These are phyloP conservation scores for Dorcoceras hygrometricum DNA, from an alignment of 257 asterid genomes.

Conservation along the genomic window DNA sequence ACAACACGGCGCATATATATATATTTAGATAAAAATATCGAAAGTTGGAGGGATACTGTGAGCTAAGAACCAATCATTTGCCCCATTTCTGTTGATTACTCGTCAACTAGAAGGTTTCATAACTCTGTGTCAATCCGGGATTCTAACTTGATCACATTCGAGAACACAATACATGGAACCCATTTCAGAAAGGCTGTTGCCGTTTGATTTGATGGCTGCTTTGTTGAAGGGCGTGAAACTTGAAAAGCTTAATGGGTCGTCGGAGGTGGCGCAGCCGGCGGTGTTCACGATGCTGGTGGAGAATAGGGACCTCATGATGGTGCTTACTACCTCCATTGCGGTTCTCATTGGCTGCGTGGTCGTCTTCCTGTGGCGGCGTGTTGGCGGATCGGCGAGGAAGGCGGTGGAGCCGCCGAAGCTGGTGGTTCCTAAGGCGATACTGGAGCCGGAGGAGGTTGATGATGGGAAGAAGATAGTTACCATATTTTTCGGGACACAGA, in stretches of 20 bases:
- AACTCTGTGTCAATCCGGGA: slow-evolving; percentile 10
- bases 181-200: slow-evolving; percentile 57
- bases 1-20: neutral
- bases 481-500: slow-evolving; percentile 90
- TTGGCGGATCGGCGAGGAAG: slow-evolving; percentile 49
- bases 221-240: slow-evolving; percentile 51
- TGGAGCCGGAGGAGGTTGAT: slow-evolving; percentile 66
- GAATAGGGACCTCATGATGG: slow-evolving; percentile 65
- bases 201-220: slow-evolving; percentile 64
- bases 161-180: slow-evolving; percentile 41
- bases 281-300: slow-evolving; percentile 57
- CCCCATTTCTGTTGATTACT: neutral
- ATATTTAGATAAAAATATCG: neutral
- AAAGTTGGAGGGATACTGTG: slow-evolving; percentile 24
- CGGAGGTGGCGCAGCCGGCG: slow-evolving; percentile 38
- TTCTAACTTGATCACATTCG: slow-evolving; percentile 18
- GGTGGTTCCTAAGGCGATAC: slow-evolving; percentile 39
- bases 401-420: slow-evolving; percentile 46
- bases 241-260: slow-evolving; percentile 44
- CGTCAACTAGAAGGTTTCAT: neutral
- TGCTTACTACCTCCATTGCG: slow-evolving; percentile 73
- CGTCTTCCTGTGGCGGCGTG: slow-evolving; percentile 63
- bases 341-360: slow-evolving; percentile 74
- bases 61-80: neutral
- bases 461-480: slow-evolving; percentile 81